phyloP scores from a whole-genome alignment of 2,329 filamentous ascomycete genomes.

The Aureobasidium sp. region DNA sequence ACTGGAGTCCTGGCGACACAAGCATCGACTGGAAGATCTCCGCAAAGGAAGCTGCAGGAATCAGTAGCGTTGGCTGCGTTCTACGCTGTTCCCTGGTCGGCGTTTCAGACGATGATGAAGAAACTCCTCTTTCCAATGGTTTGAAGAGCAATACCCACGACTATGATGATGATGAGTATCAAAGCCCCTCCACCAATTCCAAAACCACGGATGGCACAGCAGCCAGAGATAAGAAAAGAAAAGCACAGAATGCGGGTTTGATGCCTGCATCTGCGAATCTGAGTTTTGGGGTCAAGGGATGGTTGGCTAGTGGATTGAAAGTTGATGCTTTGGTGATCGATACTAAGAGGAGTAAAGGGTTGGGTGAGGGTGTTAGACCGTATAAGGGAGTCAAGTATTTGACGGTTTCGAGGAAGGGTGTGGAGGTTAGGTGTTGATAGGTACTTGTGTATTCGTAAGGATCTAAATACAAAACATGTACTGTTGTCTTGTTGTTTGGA shows the following conservation, averaged over 20 bases:
- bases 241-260: slow-evolving; percentile 46
- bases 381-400: slow-evolving; percentile 99
- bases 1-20: slow-evolving; percentile 64
- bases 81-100: slow-evolving; percentile 76
- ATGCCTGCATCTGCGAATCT: slow-evolving; percentile 40
- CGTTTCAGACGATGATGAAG: slow-evolving; percentile 38
- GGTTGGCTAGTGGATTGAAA: slow-evolving; percentile 55
- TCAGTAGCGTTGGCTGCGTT: slow-evolving; percentile 39
- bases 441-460: no score
- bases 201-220: not conserved
- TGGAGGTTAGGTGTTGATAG: slow-evolving; percentile 37
- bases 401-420: slow-evolving; percentile 55
- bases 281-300: slow-evolving; percentile 49
- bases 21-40: slow-evolving; percentile 76
- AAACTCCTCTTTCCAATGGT: slow-evolving; percentile 22
- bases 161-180: slow-evolving; percentile 25
- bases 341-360: slow-evolving; percentile 68
- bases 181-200: slow-evolving; percentile 10
- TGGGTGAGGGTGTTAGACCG: slow-evolving; percentile 82
- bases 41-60: slow-evolving; percentile 58
- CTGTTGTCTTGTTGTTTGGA: no score
- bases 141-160: slow-evolving; percentile 34
- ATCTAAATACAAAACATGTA: no score
- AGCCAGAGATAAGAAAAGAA: slow-evolving; percentile 17
- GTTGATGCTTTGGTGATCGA: slow-evolving; percentile 54